These are phyloP conservation scores for Quercus lobata DNA, from an alignment of 331 rosid species.

Conservation along the genomic window DNA sequence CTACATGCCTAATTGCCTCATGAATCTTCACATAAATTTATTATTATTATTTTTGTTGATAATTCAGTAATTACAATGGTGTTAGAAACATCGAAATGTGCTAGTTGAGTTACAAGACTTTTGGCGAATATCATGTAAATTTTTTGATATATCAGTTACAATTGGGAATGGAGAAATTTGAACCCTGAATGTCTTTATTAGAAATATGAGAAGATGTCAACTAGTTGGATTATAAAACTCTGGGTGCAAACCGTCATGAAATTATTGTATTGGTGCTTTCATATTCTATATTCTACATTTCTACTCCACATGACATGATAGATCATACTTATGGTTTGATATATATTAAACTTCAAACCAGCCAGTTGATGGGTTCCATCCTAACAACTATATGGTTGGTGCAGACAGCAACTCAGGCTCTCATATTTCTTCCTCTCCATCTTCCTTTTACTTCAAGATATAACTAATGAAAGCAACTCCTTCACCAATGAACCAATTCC, in stretches of 20 bases:
- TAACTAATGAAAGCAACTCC: conserved; percentile 44
- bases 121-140: no score
- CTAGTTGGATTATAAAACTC: no score
- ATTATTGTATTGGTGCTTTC: no score
- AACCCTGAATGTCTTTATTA: no score
- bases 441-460: conserved; percentile 81
- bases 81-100: no score
- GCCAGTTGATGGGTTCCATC: conserved; percentile 57
- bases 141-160: no score
- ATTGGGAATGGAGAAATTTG: no score
- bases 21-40: no score
- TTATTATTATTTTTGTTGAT: not conserved
- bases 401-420: conserved; percentile 44
- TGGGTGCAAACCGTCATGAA: no score
- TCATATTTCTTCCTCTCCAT: conserved; percentile 5
- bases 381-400: conserved; percentile 91
- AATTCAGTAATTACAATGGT: not conserved
- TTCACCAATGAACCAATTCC: conserved; percentile 32
- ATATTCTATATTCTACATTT: not conserved
- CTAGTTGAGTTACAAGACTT: no score
- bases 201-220: no score
- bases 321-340: not conserved
- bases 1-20: no score
- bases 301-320: conserved; percentile 9
- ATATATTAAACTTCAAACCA: not conserved